These are phyloP conservation scores for Globisporangium alternatum DNA, from an alignment of 352 stramenopile species.

Conservation along the genomic window DNA sequence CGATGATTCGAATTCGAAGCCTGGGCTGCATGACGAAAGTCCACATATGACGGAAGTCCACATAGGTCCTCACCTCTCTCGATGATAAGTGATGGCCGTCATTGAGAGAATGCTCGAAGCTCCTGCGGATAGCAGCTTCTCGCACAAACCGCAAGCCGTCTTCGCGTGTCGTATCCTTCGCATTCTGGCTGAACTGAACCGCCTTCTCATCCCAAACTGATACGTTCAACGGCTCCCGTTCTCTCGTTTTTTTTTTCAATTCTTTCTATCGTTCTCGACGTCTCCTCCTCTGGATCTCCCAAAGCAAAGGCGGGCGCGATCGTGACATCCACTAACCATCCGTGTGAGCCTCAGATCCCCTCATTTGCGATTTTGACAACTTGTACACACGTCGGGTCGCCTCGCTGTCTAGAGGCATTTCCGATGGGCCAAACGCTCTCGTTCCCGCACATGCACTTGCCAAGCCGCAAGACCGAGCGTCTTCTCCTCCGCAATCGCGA, in stretches of 20 bases:
- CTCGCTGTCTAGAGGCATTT: not conserved
- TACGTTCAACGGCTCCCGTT: too few relatives aligned
- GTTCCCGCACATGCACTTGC: not conserved
- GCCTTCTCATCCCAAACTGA: not conserved
- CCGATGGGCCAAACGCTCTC: constrained; percentile 15
- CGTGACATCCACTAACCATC: too few relatives aligned
- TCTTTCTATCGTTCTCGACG: constrained; percentile 1
- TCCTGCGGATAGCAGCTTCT: too few relatives aligned
- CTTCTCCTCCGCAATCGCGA: not conserved
- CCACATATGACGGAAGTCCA: too few relatives aligned
- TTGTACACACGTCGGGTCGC: not conserved
- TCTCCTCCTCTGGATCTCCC: not conserved
- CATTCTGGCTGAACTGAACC: not conserved
- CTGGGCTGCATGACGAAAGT: too few relatives aligned
- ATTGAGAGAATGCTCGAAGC: too few relatives aligned
- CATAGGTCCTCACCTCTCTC: too few relatives aligned
- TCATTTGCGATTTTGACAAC: constrained; percentile 1
- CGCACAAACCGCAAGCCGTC: too few relatives aligned
- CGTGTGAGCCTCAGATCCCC: not conserved
- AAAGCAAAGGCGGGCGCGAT: too few relatives aligned
- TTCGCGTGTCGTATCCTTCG: too few relatives aligned
- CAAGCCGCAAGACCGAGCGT: constrained; percentile 1
- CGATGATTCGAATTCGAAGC: not conserved
- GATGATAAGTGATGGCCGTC: too few relatives aligned
- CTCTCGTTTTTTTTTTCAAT: not conserved